Conservation (phyloP, 331 rosid species). For the Malus hybrid region DNA sequence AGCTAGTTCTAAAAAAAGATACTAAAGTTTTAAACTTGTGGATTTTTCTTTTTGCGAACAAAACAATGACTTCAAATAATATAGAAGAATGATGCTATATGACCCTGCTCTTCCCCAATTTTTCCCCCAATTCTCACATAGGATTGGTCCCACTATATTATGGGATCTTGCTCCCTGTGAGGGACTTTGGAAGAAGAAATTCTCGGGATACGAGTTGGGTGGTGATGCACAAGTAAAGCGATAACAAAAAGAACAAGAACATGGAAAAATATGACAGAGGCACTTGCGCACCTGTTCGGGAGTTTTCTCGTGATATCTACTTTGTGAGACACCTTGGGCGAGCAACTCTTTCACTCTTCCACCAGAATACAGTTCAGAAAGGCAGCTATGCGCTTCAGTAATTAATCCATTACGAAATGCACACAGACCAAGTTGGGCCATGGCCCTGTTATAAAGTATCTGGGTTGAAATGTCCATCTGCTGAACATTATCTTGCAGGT, state of each 20-base stretch:
- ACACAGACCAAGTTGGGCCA: slow-evolving; percentile 92
- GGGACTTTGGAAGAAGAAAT: neutral
- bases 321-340: slow-evolving; percentile 93
- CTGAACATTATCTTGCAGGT: slow-evolving; percentile 82
- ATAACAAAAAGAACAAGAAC: neutral
- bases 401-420: slow-evolving; percentile 77
- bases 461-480: slow-evolving; percentile 92
- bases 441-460: slow-evolving; percentile 89
- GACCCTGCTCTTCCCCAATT: neutral
- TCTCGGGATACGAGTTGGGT: neutral
- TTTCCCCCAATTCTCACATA: neutral
- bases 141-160: neutral
- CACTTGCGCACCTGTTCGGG: slow-evolving; percentile 81
- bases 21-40: too few relatives aligned
- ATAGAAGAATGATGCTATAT: neutral
- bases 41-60: neutral
- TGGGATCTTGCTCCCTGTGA: neutral
- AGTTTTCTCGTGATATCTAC: slow-evolving; percentile 94
- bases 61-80: neutral
- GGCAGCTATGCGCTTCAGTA: slow-evolving; percentile 82
- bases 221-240: neutral
- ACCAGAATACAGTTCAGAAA: slow-evolving; percentile 87
- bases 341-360: slow-evolving; percentile 97
- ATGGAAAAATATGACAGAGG: neutral
- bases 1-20: neutral